Conservation (phyloP, 768 basidiomycete genomes). For the Gyrodon lividus region DNA sequence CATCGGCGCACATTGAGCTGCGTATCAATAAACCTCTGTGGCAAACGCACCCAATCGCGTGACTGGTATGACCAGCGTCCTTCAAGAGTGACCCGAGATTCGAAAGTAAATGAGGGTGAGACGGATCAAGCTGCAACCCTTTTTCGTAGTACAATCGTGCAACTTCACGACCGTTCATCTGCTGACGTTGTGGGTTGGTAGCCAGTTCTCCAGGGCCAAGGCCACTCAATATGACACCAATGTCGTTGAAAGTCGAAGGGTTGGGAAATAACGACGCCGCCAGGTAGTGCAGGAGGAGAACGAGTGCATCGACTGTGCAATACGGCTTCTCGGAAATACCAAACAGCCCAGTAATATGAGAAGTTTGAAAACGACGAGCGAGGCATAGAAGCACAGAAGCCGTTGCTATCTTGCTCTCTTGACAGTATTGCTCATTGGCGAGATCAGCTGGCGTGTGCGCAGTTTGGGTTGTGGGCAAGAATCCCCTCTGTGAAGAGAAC, state of each 20-base stretch:
- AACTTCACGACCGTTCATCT: conserved; percentile 33
- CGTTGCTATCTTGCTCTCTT: conserved; percentile 32
- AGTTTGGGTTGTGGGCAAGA: conserved; percentile 34
- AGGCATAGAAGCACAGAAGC: conserved; percentile 44
- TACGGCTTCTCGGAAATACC: conserved; percentile 27
- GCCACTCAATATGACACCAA: conserved; percentile 46
- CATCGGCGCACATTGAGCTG: not conserved
- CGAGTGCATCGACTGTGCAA: conserved; percentile 36
- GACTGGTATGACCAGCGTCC: conserved; percentile 41
- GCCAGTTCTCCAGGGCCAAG: conserved; percentile 25
- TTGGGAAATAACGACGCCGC: conserved; percentile 44
- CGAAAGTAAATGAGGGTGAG: conserved; percentile 49
- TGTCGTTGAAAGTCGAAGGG: conserved; percentile 48
- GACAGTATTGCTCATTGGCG: conserved; percentile 25
- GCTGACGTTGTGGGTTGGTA: conserved; percentile 17
- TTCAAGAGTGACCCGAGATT: conserved; percentile 52
- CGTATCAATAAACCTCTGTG: not conserved
- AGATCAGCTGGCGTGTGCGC: conserved; percentile 20
- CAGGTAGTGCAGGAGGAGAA: conserved; percentile 48
- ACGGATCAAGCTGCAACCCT: conserved; percentile 43
- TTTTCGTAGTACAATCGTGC: conserved; percentile 45
- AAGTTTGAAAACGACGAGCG: conserved; percentile 43
- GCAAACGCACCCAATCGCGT: conserved; percentile 41
- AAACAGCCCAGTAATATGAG: conserved; percentile 24
- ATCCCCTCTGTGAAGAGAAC: conserved; percentile 35